Base-by-base conservation (phyloP, 1,284 basidiomycete species). In the Cutaneotrichosporon sp. region DNA sequence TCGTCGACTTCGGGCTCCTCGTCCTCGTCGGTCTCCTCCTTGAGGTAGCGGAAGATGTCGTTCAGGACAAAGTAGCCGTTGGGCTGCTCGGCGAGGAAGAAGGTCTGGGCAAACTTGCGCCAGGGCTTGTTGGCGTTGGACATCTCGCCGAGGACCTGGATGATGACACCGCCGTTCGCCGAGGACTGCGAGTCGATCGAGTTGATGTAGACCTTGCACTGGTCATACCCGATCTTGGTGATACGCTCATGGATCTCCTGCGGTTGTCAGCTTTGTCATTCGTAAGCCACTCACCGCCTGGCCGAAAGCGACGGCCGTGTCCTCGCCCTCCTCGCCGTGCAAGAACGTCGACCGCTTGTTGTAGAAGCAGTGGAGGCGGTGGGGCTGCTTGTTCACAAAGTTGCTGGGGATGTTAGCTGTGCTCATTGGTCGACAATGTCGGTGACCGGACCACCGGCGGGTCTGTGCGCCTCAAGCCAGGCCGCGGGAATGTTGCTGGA, bases 21-120 rank as follows among this genome's bases (percentile, higher is more conserved):
- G 45, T 84, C 83, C 67, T 91, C 90, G 65, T 92, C 89, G 42
- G 87, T 84, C 73, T 97, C 95, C 81, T 98, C 95, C 83, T 97
- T 97, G 68, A 99, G 84, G 85, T 95, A 98, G 67, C 95, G 90
- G 89, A 99, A 99, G 82, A 99, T 98, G 82, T 99, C 97, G 82
- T 99, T 99, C 79, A 99, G 88, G 65, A 99, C 97, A 80, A 94
- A 99, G 84, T 98, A 99, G 52, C 97, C 97, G 74, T 95, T 97
- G 45, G 94, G 92, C 82, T 99, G 97, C 80, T 97, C 92, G 52
- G 97, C 97, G 60, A 99, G 89, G 89, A 99, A 99, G 84, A 99
- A 99, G 16, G 95, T 98, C 83, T 99, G 97, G 24, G 93, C 93
- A 75, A 99, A 99, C 83, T 98, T 98, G 75, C 89, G 89, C 97